A percentile compares a stretch with the other conserved stretches of the same genome.
These are phyloP conservation scores for Phylloporus sp. DNA, from an alignment of 768 basidiomycete genomes.

Conservation along the genomic window DNA sequence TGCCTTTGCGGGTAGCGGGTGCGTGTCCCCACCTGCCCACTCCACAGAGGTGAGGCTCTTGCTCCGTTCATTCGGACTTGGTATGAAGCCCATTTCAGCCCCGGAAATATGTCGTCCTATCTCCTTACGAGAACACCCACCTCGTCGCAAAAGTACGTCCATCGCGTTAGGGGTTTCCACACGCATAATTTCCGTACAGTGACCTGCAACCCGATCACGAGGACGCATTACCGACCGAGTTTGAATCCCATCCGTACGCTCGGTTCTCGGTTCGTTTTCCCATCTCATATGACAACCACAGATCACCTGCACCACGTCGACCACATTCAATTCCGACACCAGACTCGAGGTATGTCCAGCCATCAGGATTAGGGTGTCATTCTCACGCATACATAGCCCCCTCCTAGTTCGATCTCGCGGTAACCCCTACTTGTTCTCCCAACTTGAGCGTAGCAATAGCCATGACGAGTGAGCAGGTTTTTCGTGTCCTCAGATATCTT, in stretches of 20 bases:
- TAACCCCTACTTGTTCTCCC: constrained; percentile 8
- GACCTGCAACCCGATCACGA: constrained; percentile 9
- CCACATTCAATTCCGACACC: constrained; percentile 27
- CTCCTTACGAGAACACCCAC: constrained; percentile 18
- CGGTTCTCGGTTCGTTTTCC: not conserved
- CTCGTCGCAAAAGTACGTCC: constrained; percentile 18
- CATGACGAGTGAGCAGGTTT: constrained; percentile 12
- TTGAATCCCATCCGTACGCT: constrained; percentile 21
- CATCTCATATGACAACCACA: constrained; percentile 5
- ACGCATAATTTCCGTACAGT: not conserved
- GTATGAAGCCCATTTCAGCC: constrained; percentile 31
- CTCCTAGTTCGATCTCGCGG: constrained; percentile 18
- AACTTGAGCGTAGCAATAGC: not conserved
- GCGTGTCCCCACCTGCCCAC: constrained; percentile 27
- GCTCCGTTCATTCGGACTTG: too few relatives aligned
- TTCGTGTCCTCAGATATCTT: not conserved
- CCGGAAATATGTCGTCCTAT: constrained; percentile 32
- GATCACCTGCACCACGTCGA: constrained; percentile 19
- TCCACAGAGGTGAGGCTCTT: constrained; percentile 26
- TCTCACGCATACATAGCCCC: constrained; percentile 19
- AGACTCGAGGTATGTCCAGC: constrained; percentile 26
- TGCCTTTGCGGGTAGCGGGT: constrained; percentile 1
- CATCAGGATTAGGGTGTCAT: not conserved
- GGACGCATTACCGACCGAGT: constrained; percentile 22
- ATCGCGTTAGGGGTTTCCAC: not conserved